Evolutionary conservation across 768 basidiomycete species (phyloP).

Genomic region (Coprinopsis marcescibilis): DNA sequence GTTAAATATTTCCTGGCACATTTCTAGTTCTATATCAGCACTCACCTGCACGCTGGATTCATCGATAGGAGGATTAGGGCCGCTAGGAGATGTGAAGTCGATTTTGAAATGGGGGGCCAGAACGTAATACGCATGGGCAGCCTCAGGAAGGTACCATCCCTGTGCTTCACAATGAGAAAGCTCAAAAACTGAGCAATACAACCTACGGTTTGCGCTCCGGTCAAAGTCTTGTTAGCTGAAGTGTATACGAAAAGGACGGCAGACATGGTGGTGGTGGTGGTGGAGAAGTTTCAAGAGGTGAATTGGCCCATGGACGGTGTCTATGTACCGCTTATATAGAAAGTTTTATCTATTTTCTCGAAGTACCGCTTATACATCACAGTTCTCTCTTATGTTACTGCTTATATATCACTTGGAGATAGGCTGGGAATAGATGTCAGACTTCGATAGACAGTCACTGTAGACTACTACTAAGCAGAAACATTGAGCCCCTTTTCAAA

Average conservation of each 20-base stretch:
- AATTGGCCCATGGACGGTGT: too few species aligned
- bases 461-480: conserved; percentile 6
- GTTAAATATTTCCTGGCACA: background rate
- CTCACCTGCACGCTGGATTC: conserved; percentile 44
- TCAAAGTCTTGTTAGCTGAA: conserved; percentile 53
- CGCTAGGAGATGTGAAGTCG: conserved; percentile 55
- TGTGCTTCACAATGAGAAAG: conserved; percentile 16
- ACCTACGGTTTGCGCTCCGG: conserved; percentile 44
- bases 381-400: background rate
- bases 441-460: background rate
- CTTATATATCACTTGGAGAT: too few species aligned
- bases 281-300: background rate
- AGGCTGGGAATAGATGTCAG: background rate
- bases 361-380: too few species aligned
- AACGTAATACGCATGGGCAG: conserved; percentile 65
- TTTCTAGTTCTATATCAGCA: too few species aligned
- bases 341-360: too few species aligned
- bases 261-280: conserved; percentile 24
- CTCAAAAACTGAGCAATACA: background rate
- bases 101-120: conserved; percentile 45
- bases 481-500: too few species aligned
- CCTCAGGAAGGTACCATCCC: conserved; percentile 80
- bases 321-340: too few species aligned
- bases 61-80: conserved; percentile 70
- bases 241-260: conserved; percentile 72